phyloP scores from a whole-genome alignment of 2,329 filamentous ascomycete species.

The Pseudogymnoascus pannorum region DNA sequence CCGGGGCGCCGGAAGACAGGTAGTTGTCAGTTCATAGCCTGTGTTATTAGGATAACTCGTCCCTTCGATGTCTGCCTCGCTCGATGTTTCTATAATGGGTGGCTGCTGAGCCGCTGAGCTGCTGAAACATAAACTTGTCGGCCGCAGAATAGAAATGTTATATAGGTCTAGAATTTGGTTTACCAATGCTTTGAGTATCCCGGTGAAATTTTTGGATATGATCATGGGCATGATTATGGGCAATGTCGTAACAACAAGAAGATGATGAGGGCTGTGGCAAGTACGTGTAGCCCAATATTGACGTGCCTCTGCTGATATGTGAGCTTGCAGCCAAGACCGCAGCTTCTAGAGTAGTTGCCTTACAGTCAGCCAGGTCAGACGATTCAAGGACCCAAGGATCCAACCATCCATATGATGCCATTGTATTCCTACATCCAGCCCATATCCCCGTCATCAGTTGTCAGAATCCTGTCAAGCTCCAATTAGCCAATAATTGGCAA shows the following conservation, averaged over 20 bases:
- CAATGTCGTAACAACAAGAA: background rate
- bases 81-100: slow-evolving; percentile 5
- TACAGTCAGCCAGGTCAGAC: background rate
- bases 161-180: slow-evolving; percentile 8
- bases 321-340: background rate
- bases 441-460: background rate
- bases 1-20: slow-evolving; percentile 56
- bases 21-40: slow-evolving; percentile 18
- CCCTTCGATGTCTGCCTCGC: background rate
- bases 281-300: slow-evolving; percentile 1
- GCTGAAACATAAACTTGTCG: background rate
- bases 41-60: slow-evolving; percentile 7
- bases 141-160: slow-evolving; percentile 6
- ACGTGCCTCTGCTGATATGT: background rate
- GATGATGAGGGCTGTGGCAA: background rate
- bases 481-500: background rate
- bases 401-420: background rate
- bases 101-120: background rate
- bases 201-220: background rate
- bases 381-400: background rate
- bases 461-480: background rate
- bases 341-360: background rate
- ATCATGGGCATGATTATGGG: background rate
- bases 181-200: background rate
- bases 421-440: background rate